phyloP scores from a whole-genome alignment of 2,329 filamentous ascomycete species.

The Knufia petricola region DNA sequence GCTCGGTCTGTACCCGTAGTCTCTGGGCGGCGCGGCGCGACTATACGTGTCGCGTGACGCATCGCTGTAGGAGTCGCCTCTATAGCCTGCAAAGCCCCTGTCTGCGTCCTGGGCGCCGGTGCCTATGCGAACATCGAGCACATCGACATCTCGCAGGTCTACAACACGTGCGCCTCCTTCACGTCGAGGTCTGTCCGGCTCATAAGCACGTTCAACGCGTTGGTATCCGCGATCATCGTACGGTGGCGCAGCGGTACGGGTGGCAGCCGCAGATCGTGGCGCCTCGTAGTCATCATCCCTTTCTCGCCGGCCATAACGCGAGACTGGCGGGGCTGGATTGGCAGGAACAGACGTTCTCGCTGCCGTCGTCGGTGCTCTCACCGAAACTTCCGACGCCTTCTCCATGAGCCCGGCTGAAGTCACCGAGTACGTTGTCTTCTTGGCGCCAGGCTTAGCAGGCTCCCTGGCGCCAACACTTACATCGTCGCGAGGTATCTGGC shows the following conservation, averaged over 20 bases:
- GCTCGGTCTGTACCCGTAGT: not conserved
- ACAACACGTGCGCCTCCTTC: conserved; percentile 1
- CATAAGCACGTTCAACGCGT: not conserved
- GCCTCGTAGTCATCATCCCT: not conserved
- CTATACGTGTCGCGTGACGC: not conserved
- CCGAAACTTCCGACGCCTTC: conserved; percentile 2
- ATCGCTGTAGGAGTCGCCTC: conserved; percentile 1
- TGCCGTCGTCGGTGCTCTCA: not conserved
- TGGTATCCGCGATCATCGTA: conserved; percentile 1
- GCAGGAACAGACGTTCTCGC: not conserved
- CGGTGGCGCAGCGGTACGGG: not conserved
- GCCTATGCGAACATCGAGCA: not conserved
- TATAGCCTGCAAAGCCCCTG: conserved; percentile 5
- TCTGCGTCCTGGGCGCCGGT: not conserved
- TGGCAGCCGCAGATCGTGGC: not conserved
- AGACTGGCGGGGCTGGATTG: not conserved
- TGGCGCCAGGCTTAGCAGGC: not conserved
- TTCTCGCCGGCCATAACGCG: not conserved
- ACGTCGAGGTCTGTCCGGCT: not conserved
- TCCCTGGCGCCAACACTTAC: not conserved
- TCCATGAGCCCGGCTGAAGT: conserved; percentile 2
- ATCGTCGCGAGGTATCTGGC: not conserved
- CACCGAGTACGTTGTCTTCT: conserved; percentile 5
- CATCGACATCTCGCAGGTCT: conserved; percentile 5
- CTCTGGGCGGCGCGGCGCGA: not conserved